These are phyloP conservation scores for Cercospora sp. DNA, from an alignment of 2,329 filamentous ascomycete genomes.

Conservation along the genomic window DNA sequence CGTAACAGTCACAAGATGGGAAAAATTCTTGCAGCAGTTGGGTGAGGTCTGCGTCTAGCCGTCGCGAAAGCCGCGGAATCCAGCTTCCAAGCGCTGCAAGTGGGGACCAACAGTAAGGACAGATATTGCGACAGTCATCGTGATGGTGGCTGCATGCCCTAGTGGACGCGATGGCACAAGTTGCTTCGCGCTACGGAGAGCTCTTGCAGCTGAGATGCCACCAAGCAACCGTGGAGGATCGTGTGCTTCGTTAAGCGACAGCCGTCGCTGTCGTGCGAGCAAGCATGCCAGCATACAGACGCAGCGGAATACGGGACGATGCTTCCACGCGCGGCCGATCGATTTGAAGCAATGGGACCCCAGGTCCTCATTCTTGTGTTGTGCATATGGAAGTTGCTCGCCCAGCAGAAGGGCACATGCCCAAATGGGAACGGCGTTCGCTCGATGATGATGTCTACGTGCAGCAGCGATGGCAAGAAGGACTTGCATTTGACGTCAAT, in stretches of 20 bases:
- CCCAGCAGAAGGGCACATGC: background rate
- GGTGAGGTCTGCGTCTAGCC: conserved; percentile 18
- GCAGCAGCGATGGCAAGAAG: conserved; percentile 19
- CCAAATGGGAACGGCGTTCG: background rate
- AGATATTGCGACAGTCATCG: conserved; percentile 3
- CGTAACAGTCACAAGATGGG: conserved; percentile 1
- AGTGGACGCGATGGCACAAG: conserved; percentile 24
- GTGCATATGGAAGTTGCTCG: conserved; percentile 5
- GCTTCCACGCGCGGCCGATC: conserved; percentile 23
- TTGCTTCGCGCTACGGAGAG: conserved; percentile 12
- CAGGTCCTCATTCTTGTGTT: conserved; percentile 8
- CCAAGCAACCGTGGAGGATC: conserved; percentile 9
- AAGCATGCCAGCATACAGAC: conserved; percentile 2
- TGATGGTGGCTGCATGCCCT: conserved; percentile 15
- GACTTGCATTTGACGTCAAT: conserved; percentile 24
- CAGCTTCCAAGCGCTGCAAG: conserved; percentile 19
- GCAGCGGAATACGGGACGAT: conserved; percentile 6
- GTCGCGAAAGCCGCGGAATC: conserved; percentile 24
- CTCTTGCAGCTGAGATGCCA: conserved; percentile 16
- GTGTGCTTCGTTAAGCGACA: background rate
- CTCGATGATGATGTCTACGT: conserved; percentile 21
- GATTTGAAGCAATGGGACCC: background rate
- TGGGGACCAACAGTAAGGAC: background rate
- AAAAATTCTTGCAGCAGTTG: background rate
- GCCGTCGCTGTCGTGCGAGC: background rate